Percentiles rank a stretch among this genome's conserved stretches.
Evolutionary conservation across 257 asterid genomes (phyloP).

Genomic region (Plantago elongata): DNA sequence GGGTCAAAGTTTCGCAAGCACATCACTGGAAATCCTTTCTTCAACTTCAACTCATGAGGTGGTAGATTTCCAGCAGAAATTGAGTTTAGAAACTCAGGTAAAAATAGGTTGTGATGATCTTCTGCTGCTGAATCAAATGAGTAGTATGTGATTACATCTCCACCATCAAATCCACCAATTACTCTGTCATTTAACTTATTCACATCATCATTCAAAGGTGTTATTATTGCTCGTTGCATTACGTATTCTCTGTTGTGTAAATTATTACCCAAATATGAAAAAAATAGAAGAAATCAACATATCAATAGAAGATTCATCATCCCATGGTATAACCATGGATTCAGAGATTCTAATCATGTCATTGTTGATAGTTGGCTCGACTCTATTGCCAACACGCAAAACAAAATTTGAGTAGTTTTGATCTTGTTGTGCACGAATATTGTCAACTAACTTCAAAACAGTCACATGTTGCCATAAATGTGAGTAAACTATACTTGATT

Average conservation of each 20-base stretch:
- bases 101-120: neutral
- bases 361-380: neutral
- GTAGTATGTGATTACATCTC: neutral
- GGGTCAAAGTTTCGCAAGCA: neutral
- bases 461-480: neutral
- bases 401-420: neutral
- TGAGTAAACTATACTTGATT: neutral
- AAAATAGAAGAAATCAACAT: neutral
- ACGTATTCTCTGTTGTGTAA: neutral
- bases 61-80: neutral
- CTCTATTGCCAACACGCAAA: neutral
- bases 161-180: neutral
- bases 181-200: neutral
- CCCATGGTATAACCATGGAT: neutral
- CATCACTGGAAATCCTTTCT: too few relatives aligned
- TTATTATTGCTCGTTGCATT: neutral
- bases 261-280: neutral
- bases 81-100: neutral
- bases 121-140: neutral
- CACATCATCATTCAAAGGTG: neutral
- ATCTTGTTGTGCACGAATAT: too few relatives aligned
- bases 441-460: too few relatives aligned
- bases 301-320: neutral
- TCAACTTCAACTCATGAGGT: too few relatives aligned
- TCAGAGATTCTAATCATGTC: neutral